Evolutionary conservation across 2,329 filamentous ascomycete genomes (phyloP).

Genomic region (Curvularia sp.): DNA sequence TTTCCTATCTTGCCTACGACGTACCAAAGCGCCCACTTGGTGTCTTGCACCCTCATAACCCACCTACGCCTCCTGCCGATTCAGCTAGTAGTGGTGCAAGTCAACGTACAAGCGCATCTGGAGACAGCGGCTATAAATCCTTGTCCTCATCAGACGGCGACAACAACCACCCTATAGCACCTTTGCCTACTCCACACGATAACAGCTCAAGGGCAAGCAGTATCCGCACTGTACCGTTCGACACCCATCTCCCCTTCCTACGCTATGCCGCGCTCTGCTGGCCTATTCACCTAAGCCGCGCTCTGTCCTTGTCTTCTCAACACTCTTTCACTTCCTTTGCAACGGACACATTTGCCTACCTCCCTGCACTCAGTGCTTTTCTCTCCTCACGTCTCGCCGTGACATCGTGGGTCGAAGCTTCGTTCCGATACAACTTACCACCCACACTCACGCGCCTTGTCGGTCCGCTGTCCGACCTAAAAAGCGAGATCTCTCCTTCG

Average conservation of each 20-base stretch:
- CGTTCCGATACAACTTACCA: conserved; percentile 40
- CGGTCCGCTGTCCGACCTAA: conserved; percentile 32
- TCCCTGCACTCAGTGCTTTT: conserved; percentile 36
- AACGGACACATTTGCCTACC: conserved; percentile 25
- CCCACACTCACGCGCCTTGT: conserved; percentile 42
- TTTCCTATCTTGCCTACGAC: conserved; percentile 40
- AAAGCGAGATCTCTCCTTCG: conserved; percentile 30
- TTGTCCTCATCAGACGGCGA: conserved; percentile 36
- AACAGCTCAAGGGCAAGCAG: conserved; percentile 12
- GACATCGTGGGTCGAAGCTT: conserved; percentile 45
- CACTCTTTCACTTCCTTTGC: conserved; percentile 1
- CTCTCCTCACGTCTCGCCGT: conserved; percentile 37
- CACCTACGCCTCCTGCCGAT: conserved; percentile 12
- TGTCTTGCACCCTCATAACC: conserved; percentile 22
- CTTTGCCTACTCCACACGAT: conserved; percentile 1
- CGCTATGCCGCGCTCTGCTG: conserved; percentile 44
- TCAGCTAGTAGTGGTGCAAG: conserved; percentile 32
- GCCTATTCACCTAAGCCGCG: conserved; percentile 43
- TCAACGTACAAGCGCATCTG: conserved; percentile 35
- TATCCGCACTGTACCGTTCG: conserved; percentile 29
- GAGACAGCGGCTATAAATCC: conserved; percentile 45
- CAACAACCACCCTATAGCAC: conserved; percentile 11
- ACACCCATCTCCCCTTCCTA: conserved; percentile 39
- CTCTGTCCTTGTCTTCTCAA: conserved; percentile 20
- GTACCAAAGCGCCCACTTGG: conserved; percentile 38